A percentile compares a stretch with the other conserved stretches of the same genome.
These are phyloP conservation scores for Talaromyces sp. DNA, from an alignment of 2,329 filamentous ascomycete species.

Conservation along the genomic window DNA sequence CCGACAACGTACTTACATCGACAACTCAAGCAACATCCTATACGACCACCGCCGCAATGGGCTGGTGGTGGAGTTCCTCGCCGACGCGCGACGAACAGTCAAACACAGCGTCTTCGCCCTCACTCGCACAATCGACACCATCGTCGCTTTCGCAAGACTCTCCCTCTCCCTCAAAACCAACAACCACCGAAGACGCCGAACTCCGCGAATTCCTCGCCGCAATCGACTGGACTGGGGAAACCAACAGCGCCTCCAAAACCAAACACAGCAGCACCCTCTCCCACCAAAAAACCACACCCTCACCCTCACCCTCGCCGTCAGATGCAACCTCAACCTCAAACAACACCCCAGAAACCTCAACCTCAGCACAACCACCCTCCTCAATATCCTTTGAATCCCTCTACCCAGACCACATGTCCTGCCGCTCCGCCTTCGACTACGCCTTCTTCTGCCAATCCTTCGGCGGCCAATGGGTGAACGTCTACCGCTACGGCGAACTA, in stretches of 20 bases:
- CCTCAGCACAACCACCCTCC: conserved; percentile 12
- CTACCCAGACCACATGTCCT: conserved; percentile 79
- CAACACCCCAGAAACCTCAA: too few relatives aligned
- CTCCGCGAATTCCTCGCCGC: conserved; percentile 48
- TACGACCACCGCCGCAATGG: conserved; percentile 27
- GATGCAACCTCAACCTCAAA: conserved; percentile 13
- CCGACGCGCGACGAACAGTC: conserved; percentile 14
- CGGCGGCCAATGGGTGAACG: conserved; percentile 82
- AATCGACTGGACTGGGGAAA: conserved; percentile 31
- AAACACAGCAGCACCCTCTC: not conserved
- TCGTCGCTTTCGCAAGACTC: conserved; percentile 12
- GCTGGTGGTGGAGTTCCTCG: conserved; percentile 41
- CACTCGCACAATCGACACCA: conserved; percentile 13
- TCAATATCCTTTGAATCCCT: conserved; percentile 58
- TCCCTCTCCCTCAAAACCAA: conserved; percentile 9
- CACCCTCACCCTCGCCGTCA: too few relatives aligned
- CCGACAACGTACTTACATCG: not conserved
- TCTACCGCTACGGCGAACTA: conserved; percentile 80
- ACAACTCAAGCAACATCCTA: not conserved
- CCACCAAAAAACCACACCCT: not conserved
- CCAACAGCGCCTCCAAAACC: not conserved
- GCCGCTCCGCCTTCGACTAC: conserved; percentile 81
- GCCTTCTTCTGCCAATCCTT: conserved; percentile 92
- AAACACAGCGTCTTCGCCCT: not conserved
- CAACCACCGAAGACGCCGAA: conserved; percentile 46